Base-by-base conservation (phyloP, 1,284 basidiomycete species). In the Pseudozyma flocculosa region DNA sequence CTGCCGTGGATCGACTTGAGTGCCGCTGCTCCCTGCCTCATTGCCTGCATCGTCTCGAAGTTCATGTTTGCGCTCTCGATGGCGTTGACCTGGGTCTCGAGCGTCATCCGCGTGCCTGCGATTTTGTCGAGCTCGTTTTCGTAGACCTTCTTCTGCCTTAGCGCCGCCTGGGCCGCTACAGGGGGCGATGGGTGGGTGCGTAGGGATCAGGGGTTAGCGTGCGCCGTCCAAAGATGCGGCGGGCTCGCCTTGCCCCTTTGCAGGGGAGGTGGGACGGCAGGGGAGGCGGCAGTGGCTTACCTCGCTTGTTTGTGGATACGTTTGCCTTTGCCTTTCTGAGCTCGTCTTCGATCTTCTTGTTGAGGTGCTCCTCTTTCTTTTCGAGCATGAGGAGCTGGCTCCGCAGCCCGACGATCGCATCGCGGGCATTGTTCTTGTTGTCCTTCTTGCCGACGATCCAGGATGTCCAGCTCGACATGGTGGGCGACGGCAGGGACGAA, bases 1-100 rank as follows among this genome's bases (percentile, higher is more conserved):
- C 87, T 88, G 50, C 88, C 87, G 75, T 99, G 95, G 54, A 99
- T 97, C 43, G 85, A 84, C 81, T 89, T 89, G 78, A 99, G 84
- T 17, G 90, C 95, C 62, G 89, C 87, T 0, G 92, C 86, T 39
- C 91, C 95, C 80, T 90, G 89, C 87, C 92, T 93, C 92, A 99
- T 97, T 24, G 91, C 93, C 24, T 85, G 82, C 90, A 99, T 93
- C 26, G 92, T 97, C 84, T 97, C 93, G 75, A 91, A 88, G 80
- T 99, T 98, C 81, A 98, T 85, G 82, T 97, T 98, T 44, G 95
- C 95, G 19, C 89, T 92, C 80, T 98, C 95, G 53, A 98, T 86
- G 29, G 94, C 94, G 80, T 95, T 94, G 61, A 98, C 83, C 82
- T 98, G 95, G 72, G 90, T 88, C 82, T 97, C 94, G 44, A 99